A percentile compares a stretch with the other conserved stretches of the same genome.
Evolutionary conservation across 1,139 yeast genomes (phyloP).

Genomic region (Sugiyamaella japonica): DNA sequence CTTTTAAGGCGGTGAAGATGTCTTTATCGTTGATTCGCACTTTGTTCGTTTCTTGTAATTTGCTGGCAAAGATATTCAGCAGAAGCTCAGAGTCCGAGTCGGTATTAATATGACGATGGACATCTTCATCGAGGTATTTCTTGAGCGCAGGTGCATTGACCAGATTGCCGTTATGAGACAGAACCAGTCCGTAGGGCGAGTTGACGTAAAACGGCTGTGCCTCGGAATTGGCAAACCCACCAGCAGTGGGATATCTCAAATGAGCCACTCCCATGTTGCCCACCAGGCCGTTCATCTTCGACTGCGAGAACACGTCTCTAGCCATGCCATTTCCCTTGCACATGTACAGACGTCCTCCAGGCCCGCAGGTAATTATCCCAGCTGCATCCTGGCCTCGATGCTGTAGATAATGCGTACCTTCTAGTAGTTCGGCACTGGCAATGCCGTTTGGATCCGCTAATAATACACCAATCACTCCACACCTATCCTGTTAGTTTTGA

Average conservation of each 20-base stretch:
- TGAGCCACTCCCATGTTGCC: constrained; percentile 98
- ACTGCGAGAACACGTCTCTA: constrained; percentile 88
- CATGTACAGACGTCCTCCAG: constrained; percentile 90
- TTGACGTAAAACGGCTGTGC: constrained; percentile 99
- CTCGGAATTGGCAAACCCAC: constrained; percentile 94
- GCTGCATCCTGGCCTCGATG: constrained; percentile 99
- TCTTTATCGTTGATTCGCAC: constrained; percentile 90
- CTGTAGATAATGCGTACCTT: constrained; percentile 90
- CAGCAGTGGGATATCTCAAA: constrained; percentile 96
- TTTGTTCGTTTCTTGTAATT: constrained; percentile 87
- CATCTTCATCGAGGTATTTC: constrained; percentile 83
- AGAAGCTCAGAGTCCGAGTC: constrained; percentile 93
- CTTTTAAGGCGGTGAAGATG: constrained; percentile 79
- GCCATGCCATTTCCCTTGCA: constrained; percentile 99
- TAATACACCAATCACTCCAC: constrained; percentile 91
- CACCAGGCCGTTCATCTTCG: constrained; percentile 71
- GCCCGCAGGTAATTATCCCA: constrained; percentile 96
- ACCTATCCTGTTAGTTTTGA: constrained; percentile 47
- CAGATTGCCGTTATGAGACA: constrained; percentile 93
- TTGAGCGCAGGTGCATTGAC: constrained; percentile 81
- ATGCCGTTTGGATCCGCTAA: constrained; percentile 70
- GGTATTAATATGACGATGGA: constrained; percentile 95
- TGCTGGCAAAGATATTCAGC: constrained; percentile 86
- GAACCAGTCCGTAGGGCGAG: constrained; percentile 88
- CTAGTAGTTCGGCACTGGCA: constrained; percentile 88